These are phyloP conservation scores for Inga oerstediana DNA, from an alignment of 306 rosid genomes.

Conservation along the genomic window DNA sequence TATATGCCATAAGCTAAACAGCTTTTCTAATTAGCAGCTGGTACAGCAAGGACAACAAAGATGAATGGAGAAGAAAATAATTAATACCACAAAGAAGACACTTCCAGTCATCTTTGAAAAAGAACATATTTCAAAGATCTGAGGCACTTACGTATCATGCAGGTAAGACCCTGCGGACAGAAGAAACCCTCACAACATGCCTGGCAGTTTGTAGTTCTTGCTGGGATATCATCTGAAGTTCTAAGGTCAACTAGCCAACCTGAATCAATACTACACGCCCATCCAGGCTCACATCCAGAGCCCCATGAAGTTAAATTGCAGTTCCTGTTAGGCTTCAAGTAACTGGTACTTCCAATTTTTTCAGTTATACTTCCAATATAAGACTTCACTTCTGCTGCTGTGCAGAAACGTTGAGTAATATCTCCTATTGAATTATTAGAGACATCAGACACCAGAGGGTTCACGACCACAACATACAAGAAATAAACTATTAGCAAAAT, in stretches of 20 bases:
- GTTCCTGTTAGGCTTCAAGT: constrained; percentile 78
- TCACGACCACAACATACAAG: not conserved
- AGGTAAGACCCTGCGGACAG: constrained; percentile 93
- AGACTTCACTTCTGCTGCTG: constrained; percentile 81
- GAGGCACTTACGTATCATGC: constrained; percentile 93
- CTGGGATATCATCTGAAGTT: constrained; percentile 65
- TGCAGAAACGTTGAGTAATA: constrained; percentile 69
- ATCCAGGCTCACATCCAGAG: constrained; percentile 96
- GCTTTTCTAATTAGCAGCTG: not conserved
- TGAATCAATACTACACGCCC: constrained; percentile 76
- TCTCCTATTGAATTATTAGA: constrained; percentile 65
- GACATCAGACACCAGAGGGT: not conserved
- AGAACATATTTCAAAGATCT: constrained; percentile 16
- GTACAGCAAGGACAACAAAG: not conserved
- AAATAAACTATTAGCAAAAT: constrained; percentile 2
- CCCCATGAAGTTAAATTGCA: constrained; percentile 93
- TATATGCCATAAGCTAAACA: not conserved
- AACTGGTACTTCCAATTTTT: constrained; percentile 48
- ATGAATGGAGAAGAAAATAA: not conserved
- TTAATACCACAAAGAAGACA: constrained; percentile 11
- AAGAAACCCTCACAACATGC: constrained; percentile 96
- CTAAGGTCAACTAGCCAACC: constrained; percentile 56
- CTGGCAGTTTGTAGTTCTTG: constrained; percentile 73
- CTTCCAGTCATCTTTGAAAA: constrained; percentile 14
- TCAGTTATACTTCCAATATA: constrained; percentile 66